Base-by-base conservation (phyloP, 306 rosid genomes). In the Trifolium repens region DNA sequence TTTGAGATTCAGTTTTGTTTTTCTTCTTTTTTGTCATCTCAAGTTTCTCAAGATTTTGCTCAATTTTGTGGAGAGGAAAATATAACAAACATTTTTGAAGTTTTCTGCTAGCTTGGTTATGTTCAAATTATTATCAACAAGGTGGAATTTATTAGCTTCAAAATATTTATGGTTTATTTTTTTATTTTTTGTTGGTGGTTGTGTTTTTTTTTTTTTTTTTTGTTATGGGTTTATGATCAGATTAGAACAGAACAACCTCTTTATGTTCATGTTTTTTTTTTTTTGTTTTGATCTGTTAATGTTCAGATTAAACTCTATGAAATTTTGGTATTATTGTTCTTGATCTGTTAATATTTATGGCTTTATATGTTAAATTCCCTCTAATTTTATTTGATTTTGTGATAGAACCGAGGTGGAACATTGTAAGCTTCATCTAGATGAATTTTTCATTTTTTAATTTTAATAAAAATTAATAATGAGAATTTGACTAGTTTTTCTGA, bases 131-230 rank as follows among this genome's bases (percentile, higher is more conserved):
- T 8, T 19, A 32, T 32, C 35, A 8, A 35, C 4, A 9, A 79
- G 89, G 89, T 85, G 64, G 73, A 73, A 76, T 76, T 73, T 77
- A 17, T 72, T 64, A 49, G 61, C 70, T 79, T 71, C 14, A 19
- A 24, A 66, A 52, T 10, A 6, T 7, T 50, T 58, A 24, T 73
- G 67, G 57, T n/a, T n/a, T 50, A 0, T 39, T 2, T 61, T 69
- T 54, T 15, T 40, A 22, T n/a, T 11, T 14, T 22, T 2, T 24
- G 30, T 9, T 15, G 15, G 22, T 7, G 14, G 26, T 7, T 50
- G 15, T 9, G 19, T 8, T n/a, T 43, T 62, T 44, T 3, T 35
- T 53, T 42, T 5, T 26, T 53, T 42, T 5, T 59, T 64, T 69
- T 55, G 34, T 32, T 32, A 32, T 32, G 77, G 17, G 63, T 81